A percentile compares a stretch with the other conserved stretches of the same genome.
phyloP scores from a whole-genome alignment of 495 filamentous ascomycete species.

The Xylaria bambusicola region DNA sequence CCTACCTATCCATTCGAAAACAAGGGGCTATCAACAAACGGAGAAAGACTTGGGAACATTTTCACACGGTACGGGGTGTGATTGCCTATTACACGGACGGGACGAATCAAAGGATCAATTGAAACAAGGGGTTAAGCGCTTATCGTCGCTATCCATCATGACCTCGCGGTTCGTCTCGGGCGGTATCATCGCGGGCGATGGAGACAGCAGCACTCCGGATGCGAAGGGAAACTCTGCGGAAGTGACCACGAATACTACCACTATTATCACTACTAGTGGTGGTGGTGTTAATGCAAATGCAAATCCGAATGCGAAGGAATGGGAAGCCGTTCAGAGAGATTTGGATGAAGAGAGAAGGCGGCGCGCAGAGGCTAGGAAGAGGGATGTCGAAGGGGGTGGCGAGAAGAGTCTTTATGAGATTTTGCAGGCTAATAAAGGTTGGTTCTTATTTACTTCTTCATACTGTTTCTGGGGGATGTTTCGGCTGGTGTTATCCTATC shows the following conservation, averaged over 20 bases:
- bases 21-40: too few relatives aligned
- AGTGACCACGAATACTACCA: slow-evolving; percentile 57
- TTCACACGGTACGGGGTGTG: too few relatives aligned
- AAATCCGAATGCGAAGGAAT: slow-evolving; percentile 40
- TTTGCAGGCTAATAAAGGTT: slow-evolving; percentile 93
- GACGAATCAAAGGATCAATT: too few relatives aligned
- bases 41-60: too few relatives aligned
- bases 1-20: too few relatives aligned
- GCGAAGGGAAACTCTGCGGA: slow-evolving; percentile 45
- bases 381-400: slow-evolving; percentile 45
- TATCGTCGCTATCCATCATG: too few relatives aligned
- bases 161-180: slow-evolving; percentile 89
- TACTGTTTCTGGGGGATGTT: too few relatives aligned
- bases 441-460: slow-evolving; percentile 25
- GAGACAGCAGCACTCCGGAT: neutral
- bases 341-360: slow-evolving; percentile 62
- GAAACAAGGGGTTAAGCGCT: too few relatives aligned
- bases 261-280: too few relatives aligned
- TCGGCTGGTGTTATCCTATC: neutral
- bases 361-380: slow-evolving; percentile 55
- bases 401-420: slow-evolving; percentile 81
- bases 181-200: slow-evolving; percentile 66
- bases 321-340: slow-evolving; percentile 74
- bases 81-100: too few relatives aligned
- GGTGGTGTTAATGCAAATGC: too few relatives aligned